Evolutionary conservation across 2,329 filamentous ascomycete species (phyloP).

Genomic region (Claviceps sp.): DNA sequence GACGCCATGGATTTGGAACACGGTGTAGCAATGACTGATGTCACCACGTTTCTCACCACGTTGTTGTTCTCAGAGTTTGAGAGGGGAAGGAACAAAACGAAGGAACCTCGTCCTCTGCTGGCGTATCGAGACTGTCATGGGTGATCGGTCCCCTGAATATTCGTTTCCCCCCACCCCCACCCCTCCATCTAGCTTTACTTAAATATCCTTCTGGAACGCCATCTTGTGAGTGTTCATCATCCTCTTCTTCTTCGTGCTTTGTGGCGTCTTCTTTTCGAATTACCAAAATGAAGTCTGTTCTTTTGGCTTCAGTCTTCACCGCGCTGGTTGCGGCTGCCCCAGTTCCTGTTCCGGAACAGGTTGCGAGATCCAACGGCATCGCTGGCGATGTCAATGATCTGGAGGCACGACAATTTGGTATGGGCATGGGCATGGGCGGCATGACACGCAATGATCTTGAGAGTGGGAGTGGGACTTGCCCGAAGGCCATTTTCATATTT

Average conservation of each 20-base stretch:
- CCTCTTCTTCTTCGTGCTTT: not conserved
- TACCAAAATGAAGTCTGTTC: slow-evolving; percentile 5
- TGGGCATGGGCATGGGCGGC: no score
- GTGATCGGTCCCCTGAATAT: not conserved
- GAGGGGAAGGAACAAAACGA: not conserved
- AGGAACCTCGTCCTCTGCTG: not conserved
- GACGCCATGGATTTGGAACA: not conserved
- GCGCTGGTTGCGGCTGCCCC: slow-evolving; percentile 7
- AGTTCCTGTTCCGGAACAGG: not conserved
- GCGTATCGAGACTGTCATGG: not conserved
- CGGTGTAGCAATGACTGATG: no score
- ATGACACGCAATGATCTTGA: slow-evolving; percentile 16
- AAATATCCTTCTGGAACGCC: not conserved
- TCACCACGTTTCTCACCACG: no score
- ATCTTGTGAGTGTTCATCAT: not conserved
- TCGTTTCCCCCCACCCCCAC: not conserved
- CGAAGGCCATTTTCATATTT: slow-evolving; percentile 24
- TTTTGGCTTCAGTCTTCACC: slow-evolving; percentile 7
- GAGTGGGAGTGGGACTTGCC: slow-evolving; percentile 17
- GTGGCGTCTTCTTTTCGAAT: not conserved
- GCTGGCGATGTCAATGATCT: not conserved
- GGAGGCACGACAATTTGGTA: not conserved
- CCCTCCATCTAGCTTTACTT: not conserved
- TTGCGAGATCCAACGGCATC: not conserved
- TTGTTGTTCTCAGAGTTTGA: not conserved